Conservation (phyloP, 305 asterid genomes). For the Solanum chacoense region DNA sequence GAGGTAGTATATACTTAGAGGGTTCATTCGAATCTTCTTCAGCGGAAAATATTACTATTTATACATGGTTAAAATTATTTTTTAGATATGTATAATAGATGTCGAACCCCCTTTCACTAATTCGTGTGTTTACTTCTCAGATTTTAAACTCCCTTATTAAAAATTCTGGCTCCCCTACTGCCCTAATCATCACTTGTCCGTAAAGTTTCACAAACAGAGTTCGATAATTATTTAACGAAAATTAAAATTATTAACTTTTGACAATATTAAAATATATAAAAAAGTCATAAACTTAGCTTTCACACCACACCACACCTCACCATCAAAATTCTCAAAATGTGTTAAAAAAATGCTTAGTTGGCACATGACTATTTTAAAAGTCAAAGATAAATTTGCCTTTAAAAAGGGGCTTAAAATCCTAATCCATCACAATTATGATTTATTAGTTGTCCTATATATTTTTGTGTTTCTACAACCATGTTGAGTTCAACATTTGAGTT, state of each 20-base stretch:
- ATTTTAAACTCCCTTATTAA: no score
- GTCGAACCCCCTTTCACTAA: no score
- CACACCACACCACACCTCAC: not conserved
- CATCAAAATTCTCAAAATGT: not conserved
- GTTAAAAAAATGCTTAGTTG: not conserved
- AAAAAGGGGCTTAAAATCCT: not conserved
- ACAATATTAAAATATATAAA: not conserved
- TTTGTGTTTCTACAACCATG: not conserved
- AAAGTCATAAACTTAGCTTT: not conserved
- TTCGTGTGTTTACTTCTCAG: no score
- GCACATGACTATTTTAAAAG: not conserved
- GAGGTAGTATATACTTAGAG: no score
- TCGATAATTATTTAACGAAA: not conserved
- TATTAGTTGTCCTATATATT: not conserved
- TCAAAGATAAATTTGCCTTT: not conserved
- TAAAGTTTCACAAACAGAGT: not conserved
- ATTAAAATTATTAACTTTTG: not conserved
- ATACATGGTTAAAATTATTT: no score
- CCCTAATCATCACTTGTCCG: not conserved
- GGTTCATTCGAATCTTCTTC: no score
- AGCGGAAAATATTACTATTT: no score
- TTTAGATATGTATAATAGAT: no score
- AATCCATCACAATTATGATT: not conserved
- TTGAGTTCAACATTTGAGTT: conserved; percentile 5
- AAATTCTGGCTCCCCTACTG: no score